These are phyloP conservation scores for Fusarium buxicola DNA, from an alignment of 2,329 filamentous ascomycete genomes.

Conservation along the genomic window DNA sequence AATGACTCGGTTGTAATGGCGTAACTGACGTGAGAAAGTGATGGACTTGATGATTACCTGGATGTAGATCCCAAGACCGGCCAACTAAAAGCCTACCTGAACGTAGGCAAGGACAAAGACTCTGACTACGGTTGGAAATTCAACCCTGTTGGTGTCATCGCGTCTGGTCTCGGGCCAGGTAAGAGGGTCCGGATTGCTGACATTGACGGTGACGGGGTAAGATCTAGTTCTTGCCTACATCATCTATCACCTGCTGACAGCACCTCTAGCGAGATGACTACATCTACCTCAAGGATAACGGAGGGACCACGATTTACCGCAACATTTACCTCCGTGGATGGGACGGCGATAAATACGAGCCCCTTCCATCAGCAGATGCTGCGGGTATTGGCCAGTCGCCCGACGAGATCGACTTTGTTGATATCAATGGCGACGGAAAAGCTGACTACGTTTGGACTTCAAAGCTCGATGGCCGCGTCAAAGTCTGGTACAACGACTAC, in stretches of 20 bases:
- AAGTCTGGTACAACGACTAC: conserved; percentile 24
- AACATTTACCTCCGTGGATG: neutral
- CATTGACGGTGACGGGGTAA: conserved; percentile 14
- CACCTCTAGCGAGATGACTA: conserved; percentile 1
- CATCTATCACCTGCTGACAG: neutral
- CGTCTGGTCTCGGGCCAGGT: neutral
- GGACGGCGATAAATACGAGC: neutral
- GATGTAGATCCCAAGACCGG: neutral
- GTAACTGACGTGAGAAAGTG: neutral
- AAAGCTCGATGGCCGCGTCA: conserved; percentile 1
- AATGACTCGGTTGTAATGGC: neutral
- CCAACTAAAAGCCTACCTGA: conserved; percentile 1
- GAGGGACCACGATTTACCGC: conserved; percentile 1
- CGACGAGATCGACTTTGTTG: conserved; percentile 12
- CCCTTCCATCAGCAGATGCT: conserved; percentile 3
- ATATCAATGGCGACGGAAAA: conserved; percentile 13
- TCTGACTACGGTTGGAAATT: conserved; percentile 4
- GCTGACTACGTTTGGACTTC: conserved; percentile 17
- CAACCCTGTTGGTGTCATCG: neutral
- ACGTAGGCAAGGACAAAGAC: neutral
- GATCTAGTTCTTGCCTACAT: neutral
- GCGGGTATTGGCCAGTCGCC: conserved; percentile 3
- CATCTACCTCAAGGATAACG: conserved; percentile 12
- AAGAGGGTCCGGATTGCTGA: conserved; percentile 8
- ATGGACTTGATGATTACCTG: conserved; percentile 7